Base-by-base conservation (phyloP, 306 rosid species). In the Gleditsia sinensis region DNA sequence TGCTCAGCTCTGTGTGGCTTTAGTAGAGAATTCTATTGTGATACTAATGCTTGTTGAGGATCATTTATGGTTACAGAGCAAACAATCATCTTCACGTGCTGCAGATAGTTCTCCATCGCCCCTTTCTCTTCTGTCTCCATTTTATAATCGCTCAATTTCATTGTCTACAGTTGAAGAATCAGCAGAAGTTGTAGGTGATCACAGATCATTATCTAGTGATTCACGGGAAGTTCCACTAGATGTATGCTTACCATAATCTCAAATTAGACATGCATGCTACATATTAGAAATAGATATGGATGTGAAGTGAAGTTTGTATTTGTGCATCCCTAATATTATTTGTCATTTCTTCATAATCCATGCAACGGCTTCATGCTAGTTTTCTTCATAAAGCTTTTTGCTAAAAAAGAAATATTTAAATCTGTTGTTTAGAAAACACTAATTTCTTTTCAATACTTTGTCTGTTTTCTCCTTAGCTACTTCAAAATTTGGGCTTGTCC, bases 31-130 rank as follows among this genome's bases (percentile, higher is more conserved):
- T 86, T 91, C 96, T 33, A 92, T 94, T 76, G 99, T 94, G 81
- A 92, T 90, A 80, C 88, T 94, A 79, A 94, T 94, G 99, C 99
- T 92, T 77, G 99, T 87, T 56, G 99, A 94, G 95, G 99, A 94
- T 83, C 99, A 94, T 89, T 85, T 94, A 76, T 88, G 99, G 72
- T 80, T 88, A 68, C 99, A 90, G 75, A 82, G 97, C 89, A 94
- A 88, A 81, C 80, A 83, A 30, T 88, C 86, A 60, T 73, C 79
- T 67, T 78, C 85, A 69, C 86, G 75, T 65, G 27, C 82, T 77
- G 8, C 74, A 59, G 92, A 88, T 81, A 85, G 81, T 81, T 84
- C 92, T 72, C 87, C 88, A 56, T 94, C 99, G 71, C 96, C 94
- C 21, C 91, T 91, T 80, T 85, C 97, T 76, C 88, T 85, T n/a